Base-by-base conservation (phyloP, 2,329 filamentous ascomycete species). In the Alternaria brassicae region DNA sequence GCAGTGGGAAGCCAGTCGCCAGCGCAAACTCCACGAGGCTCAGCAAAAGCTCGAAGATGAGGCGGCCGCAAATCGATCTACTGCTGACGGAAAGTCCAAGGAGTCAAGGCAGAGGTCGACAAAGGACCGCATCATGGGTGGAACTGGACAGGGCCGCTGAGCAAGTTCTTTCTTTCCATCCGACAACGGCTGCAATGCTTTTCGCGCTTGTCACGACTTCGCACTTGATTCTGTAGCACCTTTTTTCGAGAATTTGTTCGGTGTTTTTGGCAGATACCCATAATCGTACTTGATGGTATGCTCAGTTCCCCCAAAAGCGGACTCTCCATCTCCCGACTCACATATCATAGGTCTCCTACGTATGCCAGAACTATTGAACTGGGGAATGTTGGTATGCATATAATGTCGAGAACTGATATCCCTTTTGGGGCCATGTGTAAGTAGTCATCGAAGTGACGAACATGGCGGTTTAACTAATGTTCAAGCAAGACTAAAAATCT, bases 1-100 rank as follows among this genome's bases (percentile, higher is more conserved):
- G 37, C 81, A 85, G 53, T 91, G 91, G 78, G 89, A 92, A 72
- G 88, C 89, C 74, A 83, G 83, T 27, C 84, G 87, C 61, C 65
- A 73, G 56, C 74, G 71, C 53, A 74, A 71, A 41, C 56, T 71
- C 12, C 72, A 69, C 66, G 73, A 75, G 53, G 61, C 66, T 34
- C 65, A 74, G 50, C 69, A 73, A 50, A 64, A 62, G 30, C 54
- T 62, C n/a, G 44, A 50, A n/a, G 37, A 50, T 25, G 58, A 65
- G 4, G 62, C 15, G 5, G 37, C 39, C n/a, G 37, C 30, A 7
- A 37, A 68, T 0, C 69, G 71, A 52, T 63, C 72, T 2, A 57
- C 62, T 15, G 61, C 67, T 25, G 49, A 49, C 19, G 62, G 68
- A 7, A 67, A 66, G n/a, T 49, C 45, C 27, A 62, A 64, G 25